Conservation (phyloP, 2,329 filamentous ascomycete species). For the Ploettnerulaceae sp. region DNA sequence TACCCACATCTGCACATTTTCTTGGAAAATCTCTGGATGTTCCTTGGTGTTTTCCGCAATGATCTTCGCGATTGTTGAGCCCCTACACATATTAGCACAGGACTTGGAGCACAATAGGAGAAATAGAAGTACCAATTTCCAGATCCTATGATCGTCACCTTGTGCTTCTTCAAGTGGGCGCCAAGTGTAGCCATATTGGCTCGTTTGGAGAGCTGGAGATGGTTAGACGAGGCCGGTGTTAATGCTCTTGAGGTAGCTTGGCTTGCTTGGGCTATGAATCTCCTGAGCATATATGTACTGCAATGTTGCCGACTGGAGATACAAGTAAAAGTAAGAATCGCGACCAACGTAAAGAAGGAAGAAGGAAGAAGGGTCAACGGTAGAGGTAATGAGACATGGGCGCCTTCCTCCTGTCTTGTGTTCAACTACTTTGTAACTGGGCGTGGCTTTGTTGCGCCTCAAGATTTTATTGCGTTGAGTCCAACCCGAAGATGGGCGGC, state of each 20-base stretch:
- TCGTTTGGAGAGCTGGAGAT: slow-evolving; percentile 19
- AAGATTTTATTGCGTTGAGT: slow-evolving; percentile 12
- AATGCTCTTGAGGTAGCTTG: slow-evolving; percentile 20
- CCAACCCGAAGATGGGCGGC: no score
- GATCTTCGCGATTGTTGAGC: slow-evolving; percentile 95
- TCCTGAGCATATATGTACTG: slow-evolving; percentile 19
- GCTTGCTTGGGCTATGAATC: slow-evolving; percentile 17
- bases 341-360: not conserved
- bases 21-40: slow-evolving; percentile 76
- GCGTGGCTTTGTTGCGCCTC: not conserved
- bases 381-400: slow-evolving; percentile 13
- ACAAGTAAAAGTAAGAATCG: not conserved
- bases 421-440: slow-evolving; percentile 7
- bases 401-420: slow-evolving; percentile 16
- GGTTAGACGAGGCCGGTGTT: slow-evolving; percentile 21
- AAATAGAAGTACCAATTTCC: slow-evolving; percentile 74
- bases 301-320: not conserved
- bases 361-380: not conserved
- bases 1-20: slow-evolving; percentile 97
- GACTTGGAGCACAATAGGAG: not conserved
- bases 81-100: slow-evolving; percentile 50
- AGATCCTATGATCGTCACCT: slow-evolving; percentile 89
- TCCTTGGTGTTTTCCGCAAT: slow-evolving; percentile 84
- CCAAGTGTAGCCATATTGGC: slow-evolving; percentile 37
- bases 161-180: slow-evolving; percentile 68